phyloP scores from a whole-genome alignment of 2,329 filamentous ascomycete species.

The Colletotrichum sp. region DNA sequence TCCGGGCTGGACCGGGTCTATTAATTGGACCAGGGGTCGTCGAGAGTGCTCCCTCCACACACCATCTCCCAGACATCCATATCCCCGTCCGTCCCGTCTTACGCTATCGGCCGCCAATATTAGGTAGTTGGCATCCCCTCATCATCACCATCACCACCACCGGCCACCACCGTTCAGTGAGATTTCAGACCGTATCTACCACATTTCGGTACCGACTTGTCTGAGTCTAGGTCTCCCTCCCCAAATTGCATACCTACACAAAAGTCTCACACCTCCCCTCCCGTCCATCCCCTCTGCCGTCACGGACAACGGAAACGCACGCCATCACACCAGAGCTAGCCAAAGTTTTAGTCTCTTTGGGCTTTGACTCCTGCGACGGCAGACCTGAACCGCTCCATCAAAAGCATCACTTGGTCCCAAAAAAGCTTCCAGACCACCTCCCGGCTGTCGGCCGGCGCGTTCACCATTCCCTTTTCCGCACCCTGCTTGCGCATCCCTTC shows the following conservation, averaged over 20 bases:
- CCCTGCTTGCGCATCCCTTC: background rate
- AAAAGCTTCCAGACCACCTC: constrained; percentile 11
- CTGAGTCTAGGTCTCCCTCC: background rate
- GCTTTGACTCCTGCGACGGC: constrained; percentile 12
- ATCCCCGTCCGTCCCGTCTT: constrained; percentile 19
- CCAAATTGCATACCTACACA: background rate
- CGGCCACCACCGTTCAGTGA: background rate
- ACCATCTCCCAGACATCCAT: constrained; percentile 17
- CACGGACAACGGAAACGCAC: background rate
- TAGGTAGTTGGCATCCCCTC: constrained; percentile 8
- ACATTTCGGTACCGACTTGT: background rate
- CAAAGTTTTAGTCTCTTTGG: background rate
- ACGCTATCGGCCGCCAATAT: constrained; percentile 11
- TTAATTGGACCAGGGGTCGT: constrained; percentile 12
- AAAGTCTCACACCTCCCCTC: background rate
- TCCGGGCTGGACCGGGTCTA: constrained; percentile 17
- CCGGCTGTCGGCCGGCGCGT: constrained; percentile 5
- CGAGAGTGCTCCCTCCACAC: constrained; percentile 15
- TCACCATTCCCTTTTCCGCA: background rate
- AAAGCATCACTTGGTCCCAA: constrained; percentile 8
- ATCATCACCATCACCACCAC: background rate
- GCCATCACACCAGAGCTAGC: background rate
- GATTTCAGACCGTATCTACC: background rate
- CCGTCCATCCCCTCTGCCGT: background rate
- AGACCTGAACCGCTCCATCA: constrained; percentile 15